A percentile compares a stretch with the other conserved stretches of the same genome.
These are phyloP conservation scores for Polychytrium aggregatum DNA, from an alignment of 192 early-diverging fungal genomes.

Conservation along the genomic window DNA sequence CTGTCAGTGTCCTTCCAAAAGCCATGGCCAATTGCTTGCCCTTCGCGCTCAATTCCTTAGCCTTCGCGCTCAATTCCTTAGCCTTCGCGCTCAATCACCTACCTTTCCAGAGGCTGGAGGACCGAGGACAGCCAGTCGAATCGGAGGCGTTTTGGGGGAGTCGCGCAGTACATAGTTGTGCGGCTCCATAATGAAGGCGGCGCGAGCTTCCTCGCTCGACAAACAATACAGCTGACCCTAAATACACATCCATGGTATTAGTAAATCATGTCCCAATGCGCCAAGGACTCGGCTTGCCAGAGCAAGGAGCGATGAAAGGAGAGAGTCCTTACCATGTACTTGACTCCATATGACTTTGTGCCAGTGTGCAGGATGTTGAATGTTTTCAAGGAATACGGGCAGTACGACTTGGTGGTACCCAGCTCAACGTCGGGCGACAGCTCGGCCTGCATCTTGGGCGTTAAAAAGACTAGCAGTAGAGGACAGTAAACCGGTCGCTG, in stretches of 20 bases:
- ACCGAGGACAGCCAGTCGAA: constrained; percentile 28
- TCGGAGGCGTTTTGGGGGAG: constrained; percentile 25
- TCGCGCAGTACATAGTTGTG: no score
- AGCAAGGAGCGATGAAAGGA: no score
- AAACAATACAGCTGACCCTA: constrained; percentile 31
- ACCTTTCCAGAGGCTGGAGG: constrained; percentile 24
- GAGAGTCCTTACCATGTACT: constrained; percentile 34
- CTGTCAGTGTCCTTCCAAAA: no score
- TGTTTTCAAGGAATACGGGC: constrained; percentile 28
- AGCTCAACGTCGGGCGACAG: constrained; percentile 19
- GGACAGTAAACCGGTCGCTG: no score
- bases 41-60: no score
- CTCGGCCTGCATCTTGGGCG: constrained; percentile 13
- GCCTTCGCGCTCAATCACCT: no score
- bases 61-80: no score
- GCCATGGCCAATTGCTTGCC: no score
- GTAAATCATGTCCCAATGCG: no score
- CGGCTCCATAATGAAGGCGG: constrained; percentile 27
- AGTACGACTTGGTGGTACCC: constrained; percentile 38
- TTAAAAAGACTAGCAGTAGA: constrained; percentile 1
- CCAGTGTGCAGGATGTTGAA: constrained; percentile 26
- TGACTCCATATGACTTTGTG: constrained; percentile 12
- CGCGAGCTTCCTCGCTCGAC: constrained; percentile 25
- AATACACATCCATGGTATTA: no score
- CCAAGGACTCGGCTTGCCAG: no score